Conservation (phyloP, 768 basidiomycete genomes). For the Dentipellis fragilis region DNA sequence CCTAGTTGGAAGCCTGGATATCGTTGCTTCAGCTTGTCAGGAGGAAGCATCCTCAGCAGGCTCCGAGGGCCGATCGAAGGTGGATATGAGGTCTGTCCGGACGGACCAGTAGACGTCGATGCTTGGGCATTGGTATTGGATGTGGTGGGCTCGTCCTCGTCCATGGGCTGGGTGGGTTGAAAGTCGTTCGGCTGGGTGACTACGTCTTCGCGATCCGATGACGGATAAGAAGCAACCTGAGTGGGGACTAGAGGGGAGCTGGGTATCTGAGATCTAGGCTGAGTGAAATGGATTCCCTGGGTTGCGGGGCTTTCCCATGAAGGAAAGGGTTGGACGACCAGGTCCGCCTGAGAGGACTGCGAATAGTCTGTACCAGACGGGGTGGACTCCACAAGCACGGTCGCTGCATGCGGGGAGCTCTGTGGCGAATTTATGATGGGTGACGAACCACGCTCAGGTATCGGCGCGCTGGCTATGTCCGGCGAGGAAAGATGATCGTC, state of each 20-base stretch:
- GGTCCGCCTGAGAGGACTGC: slow-evolving; percentile 13
- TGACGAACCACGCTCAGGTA: neutral
- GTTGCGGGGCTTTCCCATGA: too few relatives aligned
- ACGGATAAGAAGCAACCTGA: slow-evolving; percentile 2
- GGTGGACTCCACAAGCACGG: slow-evolving; percentile 42
- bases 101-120: neutral
- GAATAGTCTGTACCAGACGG: slow-evolving; percentile 35
- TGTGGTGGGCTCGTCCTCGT: neutral
- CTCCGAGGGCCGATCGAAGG: neutral
- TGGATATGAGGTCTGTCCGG: neutral
- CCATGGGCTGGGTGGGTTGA: slow-evolving; percentile 10
- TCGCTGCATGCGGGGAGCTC: slow-evolving; percentile 9
- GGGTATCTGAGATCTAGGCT: neutral
- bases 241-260: neutral
- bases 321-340: neutral
- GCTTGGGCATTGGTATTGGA: too few relatives aligned
- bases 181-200: slow-evolving; percentile 4
- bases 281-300: neutral
- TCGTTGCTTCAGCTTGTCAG: neutral
- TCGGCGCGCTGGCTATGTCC: neutral
- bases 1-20: neutral
- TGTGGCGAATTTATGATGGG: neutral
- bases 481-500: slow-evolving; percentile 1
- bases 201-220: slow-evolving; percentile 2
- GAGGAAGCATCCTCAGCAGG: neutral